Conservation (phyloP, 1,139 yeast species). For the Zygoascus sp. region DNA sequence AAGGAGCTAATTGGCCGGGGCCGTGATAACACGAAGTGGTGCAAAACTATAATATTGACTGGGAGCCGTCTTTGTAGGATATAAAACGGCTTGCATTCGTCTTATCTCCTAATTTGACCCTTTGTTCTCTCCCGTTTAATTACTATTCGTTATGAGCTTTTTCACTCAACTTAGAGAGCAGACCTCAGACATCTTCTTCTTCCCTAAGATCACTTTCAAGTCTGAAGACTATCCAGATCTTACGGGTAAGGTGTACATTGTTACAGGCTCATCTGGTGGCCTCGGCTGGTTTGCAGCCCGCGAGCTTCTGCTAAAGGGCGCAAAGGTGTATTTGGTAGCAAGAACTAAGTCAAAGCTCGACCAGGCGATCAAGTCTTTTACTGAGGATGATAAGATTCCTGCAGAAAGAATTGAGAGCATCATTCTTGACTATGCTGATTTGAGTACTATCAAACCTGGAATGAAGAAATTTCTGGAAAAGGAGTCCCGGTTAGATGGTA, state of each 20-base stretch:
- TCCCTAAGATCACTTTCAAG: neutral
- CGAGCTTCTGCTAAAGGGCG: conserved; percentile 24
- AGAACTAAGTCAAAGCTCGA: conserved; percentile 24
- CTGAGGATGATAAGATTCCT: conserved; percentile 18
- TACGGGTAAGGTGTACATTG: conserved; percentile 35
- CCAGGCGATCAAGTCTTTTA: conserved; percentile 19
- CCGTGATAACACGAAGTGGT: too few relatives aligned
- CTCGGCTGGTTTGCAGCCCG: conserved; percentile 28
- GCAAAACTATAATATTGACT: too few relatives aligned
- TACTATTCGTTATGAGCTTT: neutral
- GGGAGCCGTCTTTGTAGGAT: too few relatives aligned
- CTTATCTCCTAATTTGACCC: too few relatives aligned
- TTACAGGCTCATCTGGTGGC: conserved; percentile 33
- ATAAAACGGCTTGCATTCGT: too few relatives aligned
- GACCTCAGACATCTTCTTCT: neutral
- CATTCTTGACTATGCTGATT: conserved; percentile 43
- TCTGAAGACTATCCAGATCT: conserved; percentile 21
- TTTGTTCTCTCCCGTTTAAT: neutral
- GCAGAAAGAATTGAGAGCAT: conserved; percentile 14
- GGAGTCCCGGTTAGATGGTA: conserved; percentile 29
- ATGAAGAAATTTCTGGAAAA: conserved; percentile 33
- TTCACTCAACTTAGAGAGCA: neutral
- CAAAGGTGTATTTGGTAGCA: conserved; percentile 30
- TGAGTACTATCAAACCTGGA: conserved; percentile 43
- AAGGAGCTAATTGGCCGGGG: too few relatives aligned